Percentiles rank a stretch among this genome's conserved stretches.
phyloP scores from a whole-genome alignment of 805 yeast species.

The Zygosaccharomyces siamensis region DNA sequence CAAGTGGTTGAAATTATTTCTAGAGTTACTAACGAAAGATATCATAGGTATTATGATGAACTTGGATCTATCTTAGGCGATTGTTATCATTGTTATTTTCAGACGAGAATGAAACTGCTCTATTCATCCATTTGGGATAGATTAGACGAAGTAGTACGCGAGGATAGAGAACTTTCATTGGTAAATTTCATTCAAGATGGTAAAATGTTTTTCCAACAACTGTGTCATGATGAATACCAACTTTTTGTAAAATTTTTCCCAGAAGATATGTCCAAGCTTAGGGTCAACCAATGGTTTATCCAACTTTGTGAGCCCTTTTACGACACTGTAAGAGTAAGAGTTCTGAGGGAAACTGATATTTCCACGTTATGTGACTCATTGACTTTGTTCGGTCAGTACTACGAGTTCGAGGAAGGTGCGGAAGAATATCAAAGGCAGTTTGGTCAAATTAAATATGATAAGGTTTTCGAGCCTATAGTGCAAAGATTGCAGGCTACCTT shows the following conservation, averaged over 20 bases:
- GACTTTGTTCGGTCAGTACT: constrained; percentile 60
- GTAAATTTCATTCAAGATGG: constrained; percentile 60
- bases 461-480: constrained; percentile 62
- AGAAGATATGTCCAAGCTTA: constrained; percentile 33
- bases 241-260: constrained; percentile 55
- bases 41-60: constrained; percentile 55
- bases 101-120: constrained; percentile 48
- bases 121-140: constrained; percentile 39
- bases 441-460: constrained; percentile 44
- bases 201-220: constrained; percentile 53
- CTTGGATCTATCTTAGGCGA: constrained; percentile 49
- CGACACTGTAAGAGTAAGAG: constrained; percentile 58
- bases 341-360: constrained; percentile 68
- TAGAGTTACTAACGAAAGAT: constrained; percentile 28
- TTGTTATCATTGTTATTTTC: constrained; percentile 59
- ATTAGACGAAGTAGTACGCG: constrained; percentile 29
- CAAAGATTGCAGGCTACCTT: constrained; percentile 77
- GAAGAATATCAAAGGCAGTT: constrained; percentile 30
- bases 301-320: constrained; percentile 72
- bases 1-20: constrained; percentile 38
- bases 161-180: constrained; percentile 32
- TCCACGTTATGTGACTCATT: constrained; percentile 69
- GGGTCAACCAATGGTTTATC: constrained; percentile 55
- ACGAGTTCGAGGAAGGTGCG: constrained; percentile 55
- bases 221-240: constrained; percentile 56